Conservation (phyloP, 1,284 basidiomycete species). For the Schizophyllum commune region DNA sequence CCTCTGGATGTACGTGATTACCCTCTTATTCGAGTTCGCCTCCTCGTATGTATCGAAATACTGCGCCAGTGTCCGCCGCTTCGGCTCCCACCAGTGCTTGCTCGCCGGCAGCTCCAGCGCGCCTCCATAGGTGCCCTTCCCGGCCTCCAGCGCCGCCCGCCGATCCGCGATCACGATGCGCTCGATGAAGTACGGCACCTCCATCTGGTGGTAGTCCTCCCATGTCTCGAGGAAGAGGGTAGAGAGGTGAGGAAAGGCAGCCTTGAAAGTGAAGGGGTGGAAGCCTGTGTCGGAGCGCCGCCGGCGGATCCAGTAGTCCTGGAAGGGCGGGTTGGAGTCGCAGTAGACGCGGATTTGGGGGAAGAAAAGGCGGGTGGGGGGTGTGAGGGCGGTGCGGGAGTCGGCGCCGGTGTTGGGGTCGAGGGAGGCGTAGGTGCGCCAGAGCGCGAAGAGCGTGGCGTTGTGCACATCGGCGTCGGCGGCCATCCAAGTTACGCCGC, state of each 20-base stretch:
- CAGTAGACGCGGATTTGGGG: slow-evolving; percentile 54
- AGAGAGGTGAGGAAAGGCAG: slow-evolving; percentile 65
- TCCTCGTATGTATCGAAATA: slow-evolving; percentile 35
- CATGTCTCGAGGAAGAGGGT: slow-evolving; percentile 70
- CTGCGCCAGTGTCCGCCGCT: slow-evolving; percentile 43
- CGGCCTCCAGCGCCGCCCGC: slow-evolving; percentile 41
- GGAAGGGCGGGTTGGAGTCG: slow-evolving; percentile 40
- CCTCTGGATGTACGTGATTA: slow-evolving; percentile 70
- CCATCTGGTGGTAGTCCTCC: slow-evolving; percentile 62
- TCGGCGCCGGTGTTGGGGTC: slow-evolving; percentile 44
- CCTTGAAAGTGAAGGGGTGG: slow-evolving; percentile 54
- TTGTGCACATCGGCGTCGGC: slow-evolving; percentile 44
- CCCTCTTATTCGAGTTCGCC: slow-evolving; percentile 28
- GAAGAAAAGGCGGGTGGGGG: slow-evolving; percentile 68
- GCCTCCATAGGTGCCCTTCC: slow-evolving; percentile 39
- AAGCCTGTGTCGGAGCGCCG: slow-evolving; percentile 47
- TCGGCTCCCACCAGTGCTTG: slow-evolving; percentile 67
- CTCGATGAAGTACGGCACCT: slow-evolving; percentile 65
- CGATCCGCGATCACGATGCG: slow-evolving; percentile 73
- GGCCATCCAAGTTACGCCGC: slow-evolving; percentile 39
- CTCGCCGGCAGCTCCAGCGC: slow-evolving; percentile 54
- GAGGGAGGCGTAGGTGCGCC: slow-evolving; percentile 71
- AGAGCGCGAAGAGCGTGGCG: slow-evolving; percentile 71
- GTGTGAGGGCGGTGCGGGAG: slow-evolving; percentile 46
- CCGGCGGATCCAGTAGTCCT: slow-evolving; percentile 37